Evolutionary conservation across 345 rosid species (phyloP).

Genomic region (Lenwebbia sp.): DNA sequence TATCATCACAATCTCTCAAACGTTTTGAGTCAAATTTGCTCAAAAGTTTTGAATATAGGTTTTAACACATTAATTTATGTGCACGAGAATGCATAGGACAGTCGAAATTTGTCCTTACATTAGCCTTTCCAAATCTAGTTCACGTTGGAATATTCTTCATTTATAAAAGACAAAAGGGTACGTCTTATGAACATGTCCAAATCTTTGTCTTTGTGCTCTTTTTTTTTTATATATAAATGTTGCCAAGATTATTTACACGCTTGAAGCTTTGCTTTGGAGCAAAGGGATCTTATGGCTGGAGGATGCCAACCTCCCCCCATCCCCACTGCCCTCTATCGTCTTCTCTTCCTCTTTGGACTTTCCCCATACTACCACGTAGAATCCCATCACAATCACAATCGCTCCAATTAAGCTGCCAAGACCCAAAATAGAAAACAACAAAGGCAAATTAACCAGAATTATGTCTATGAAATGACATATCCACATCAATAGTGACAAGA

Average conservation of each 20-base stretch:
- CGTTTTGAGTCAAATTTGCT: too few species aligned
- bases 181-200: background rate
- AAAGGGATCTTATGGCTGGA: background rate
- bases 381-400: background rate
- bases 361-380: constrained; percentile 1
- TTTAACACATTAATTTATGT: background rate
- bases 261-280: background rate
- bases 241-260: background rate
- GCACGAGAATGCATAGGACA: background rate
- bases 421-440: background rate
- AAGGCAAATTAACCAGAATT: background rate
- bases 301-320: background rate
- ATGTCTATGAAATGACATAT: background rate
- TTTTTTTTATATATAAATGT: too few species aligned
- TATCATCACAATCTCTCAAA: too few species aligned
- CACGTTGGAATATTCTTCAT: background rate
- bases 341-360: background rate
- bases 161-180: background rate
- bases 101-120: background rate
- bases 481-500: background rate
- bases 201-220: background rate
- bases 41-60: background rate
- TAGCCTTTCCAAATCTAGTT: background rate
- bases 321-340: background rate
- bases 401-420: constrained; percentile 1